These are phyloP conservation scores for Nitzschia putrida DNA, from an alignment of 108 stramenopile species.

Conservation along the genomic window DNA sequence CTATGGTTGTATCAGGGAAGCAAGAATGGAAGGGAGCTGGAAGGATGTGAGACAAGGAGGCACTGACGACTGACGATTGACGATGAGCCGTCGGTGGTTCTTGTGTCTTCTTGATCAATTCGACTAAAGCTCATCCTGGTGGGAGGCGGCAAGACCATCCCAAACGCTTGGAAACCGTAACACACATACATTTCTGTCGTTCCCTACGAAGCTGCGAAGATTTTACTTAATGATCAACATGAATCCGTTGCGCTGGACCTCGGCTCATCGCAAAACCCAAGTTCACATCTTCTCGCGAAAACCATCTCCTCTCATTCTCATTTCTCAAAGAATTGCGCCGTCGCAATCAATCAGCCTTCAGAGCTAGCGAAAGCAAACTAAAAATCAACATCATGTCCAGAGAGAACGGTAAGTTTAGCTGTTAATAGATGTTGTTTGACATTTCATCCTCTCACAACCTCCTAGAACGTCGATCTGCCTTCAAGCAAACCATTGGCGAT, in stretches of 20 bases:
- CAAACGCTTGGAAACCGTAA: background rate
- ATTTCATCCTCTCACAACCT: background rate
- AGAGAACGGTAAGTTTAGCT: background rate
- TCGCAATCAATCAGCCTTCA: background rate
- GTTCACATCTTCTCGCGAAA: background rate
- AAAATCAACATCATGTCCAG: background rate
- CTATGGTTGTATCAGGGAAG: background rate
- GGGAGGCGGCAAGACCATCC: background rate
- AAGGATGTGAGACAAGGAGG: too few relatives aligned
- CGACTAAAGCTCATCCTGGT: too few relatives aligned
- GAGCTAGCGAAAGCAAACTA: background rate
- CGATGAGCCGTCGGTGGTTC: too few relatives aligned
- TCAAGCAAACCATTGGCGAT: conserved; percentile 92
- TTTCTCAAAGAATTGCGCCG: background rate
- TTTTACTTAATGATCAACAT: background rate
- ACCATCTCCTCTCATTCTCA: background rate
- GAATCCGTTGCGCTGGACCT: conserved; percentile 1
- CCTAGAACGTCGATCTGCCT: conserved; percentile 71
- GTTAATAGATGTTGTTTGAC: background rate
- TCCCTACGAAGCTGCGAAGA: background rate
- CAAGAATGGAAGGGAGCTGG: too few relatives aligned
- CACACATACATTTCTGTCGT: background rate
- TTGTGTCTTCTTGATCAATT: too few relatives aligned
- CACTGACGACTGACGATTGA: too few relatives aligned
- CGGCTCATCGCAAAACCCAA: background rate